phyloP scores from a whole-genome alignment of 2,329 filamentous ascomycete genomes.

The Penicillium rolfsii region DNA sequence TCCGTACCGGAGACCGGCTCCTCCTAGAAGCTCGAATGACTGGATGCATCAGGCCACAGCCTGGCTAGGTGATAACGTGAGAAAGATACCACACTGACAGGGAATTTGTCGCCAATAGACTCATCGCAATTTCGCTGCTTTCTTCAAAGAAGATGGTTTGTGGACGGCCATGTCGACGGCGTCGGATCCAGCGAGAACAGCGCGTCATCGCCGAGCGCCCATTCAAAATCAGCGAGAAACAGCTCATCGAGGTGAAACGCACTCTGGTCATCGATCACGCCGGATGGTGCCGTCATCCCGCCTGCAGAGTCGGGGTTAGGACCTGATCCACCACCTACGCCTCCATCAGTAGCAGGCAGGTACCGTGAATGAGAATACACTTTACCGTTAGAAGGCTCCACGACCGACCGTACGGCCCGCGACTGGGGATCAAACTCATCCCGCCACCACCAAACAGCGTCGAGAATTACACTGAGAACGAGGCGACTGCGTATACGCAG shows the following conservation, averaged over 20 bases:
- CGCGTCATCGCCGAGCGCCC: conserved; percentile 40
- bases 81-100: background rate
- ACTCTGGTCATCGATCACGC: conserved; percentile 23
- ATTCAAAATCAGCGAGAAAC: conserved; percentile 46
- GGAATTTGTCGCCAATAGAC: background rate
- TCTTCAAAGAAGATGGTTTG: conserved; percentile 20
- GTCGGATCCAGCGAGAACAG: conserved; percentile 34
- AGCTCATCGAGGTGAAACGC: conserved; percentile 40
- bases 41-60: background rate
- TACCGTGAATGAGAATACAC: conserved; percentile 12
- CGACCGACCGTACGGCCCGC: conserved; percentile 19
- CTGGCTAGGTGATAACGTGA: background rate
- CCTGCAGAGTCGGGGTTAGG: conserved; percentile 11
- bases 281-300: background rate
- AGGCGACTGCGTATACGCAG: conserved; percentile 48
- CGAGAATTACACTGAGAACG: conserved; percentile 42
- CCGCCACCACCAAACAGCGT: conserved; percentile 50
- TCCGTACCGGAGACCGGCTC: background rate
- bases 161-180: conserved; percentile 26
- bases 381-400: conserved; percentile 25
- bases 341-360: conserved; percentile 11
- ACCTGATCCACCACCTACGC: conserved; percentile 10
- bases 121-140: background rate
- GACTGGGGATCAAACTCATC: conserved; percentile 44
- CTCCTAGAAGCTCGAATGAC: background rate